phyloP scores from a whole-genome alignment of 75 land plant species.

The Azolla pinnata region DNA sequence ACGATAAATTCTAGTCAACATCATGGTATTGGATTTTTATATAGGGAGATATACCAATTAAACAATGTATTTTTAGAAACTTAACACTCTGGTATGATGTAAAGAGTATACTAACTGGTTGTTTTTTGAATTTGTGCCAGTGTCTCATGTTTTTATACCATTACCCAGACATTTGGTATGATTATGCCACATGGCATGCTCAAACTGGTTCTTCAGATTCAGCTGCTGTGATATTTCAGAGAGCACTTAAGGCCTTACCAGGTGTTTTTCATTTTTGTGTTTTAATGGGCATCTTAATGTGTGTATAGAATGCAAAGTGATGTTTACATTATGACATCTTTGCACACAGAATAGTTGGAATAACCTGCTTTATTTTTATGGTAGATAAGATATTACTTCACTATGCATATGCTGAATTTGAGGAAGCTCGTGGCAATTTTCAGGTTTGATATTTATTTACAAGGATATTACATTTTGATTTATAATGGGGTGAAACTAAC shows the following conservation, averaged over 20 bases:
- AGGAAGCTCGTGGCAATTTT: slow-evolving; percentile 82
- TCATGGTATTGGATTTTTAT: too few species aligned
- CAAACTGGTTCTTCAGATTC: slow-evolving; percentile 66
- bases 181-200: slow-evolving; percentile 95
- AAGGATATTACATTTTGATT: background rate
- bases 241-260: slow-evolving; percentile 95
- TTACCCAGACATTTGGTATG: slow-evolving; percentile 99
- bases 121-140: slow-evolving; percentile 33
- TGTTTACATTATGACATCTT: too few species aligned
- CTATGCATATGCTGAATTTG: slow-evolving; percentile 98
- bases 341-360: too few species aligned
- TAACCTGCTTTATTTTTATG: slow-evolving; percentile 7
- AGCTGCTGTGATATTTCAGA: slow-evolving; percentile 78
- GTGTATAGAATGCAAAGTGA: background rate
- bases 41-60: too few species aligned
- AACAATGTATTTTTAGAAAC: too few species aligned
- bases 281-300: background rate
- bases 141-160: slow-evolving; percentile 97
- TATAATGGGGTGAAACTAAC: background rate
- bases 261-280: slow-evolving; percentile 29
- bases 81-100: too few species aligned
- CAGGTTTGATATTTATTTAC: slow-evolving; percentile 39
- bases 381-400: slow-evolving; percentile 69
- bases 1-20: too few species aligned
- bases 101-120: background rate